Percentiles rank a stretch among this genome's conserved stretches.
Evolutionary conservation across 108 stramenopile genomes (phyloP).

Genomic region (Fragilariopsis cylindrus): DNA sequence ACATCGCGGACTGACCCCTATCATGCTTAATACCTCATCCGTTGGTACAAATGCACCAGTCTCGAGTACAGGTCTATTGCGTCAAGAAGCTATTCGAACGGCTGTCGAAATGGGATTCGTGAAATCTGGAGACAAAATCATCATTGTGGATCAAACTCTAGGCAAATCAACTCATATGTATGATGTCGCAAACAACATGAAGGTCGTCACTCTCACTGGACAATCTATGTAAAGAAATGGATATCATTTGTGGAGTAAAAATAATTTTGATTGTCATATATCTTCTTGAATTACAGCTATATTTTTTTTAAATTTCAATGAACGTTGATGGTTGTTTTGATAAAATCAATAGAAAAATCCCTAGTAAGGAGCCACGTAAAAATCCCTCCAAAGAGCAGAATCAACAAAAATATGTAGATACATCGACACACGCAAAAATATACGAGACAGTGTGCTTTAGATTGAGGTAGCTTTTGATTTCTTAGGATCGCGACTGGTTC

Average conservation of each 20-base stretch:
- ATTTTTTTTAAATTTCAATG: no score
- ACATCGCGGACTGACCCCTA: slow-evolving; percentile 49
- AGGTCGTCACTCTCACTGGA: slow-evolving; percentile 47
- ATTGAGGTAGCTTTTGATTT: no score
- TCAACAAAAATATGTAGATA: background rate
- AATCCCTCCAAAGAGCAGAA: background rate
- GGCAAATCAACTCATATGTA: slow-evolving; percentile 63
- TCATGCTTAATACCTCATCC: slow-evolving; percentile 47
- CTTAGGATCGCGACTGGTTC: no score
- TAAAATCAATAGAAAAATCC: no score
- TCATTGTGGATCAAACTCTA: slow-evolving; percentile 58
- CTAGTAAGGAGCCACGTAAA: no score
- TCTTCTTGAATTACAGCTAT: no score
- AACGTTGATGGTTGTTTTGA: no score
- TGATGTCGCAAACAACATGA: slow-evolving; percentile 66
- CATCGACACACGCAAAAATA: no score
- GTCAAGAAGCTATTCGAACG: slow-evolving; percentile 70
- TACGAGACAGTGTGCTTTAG: no score
- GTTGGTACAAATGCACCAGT: slow-evolving; percentile 28
- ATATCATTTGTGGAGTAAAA: background rate
- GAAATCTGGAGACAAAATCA: slow-evolving; percentile 59
- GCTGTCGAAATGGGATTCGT: slow-evolving; percentile 70
- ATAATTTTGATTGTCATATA: no score
- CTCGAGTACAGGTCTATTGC: slow-evolving; percentile 60
- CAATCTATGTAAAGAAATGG: slow-evolving; percentile 1